These are phyloP conservation scores for Bauhinia variegata DNA, from an alignment of 306 rosid species.

Conservation along the genomic window DNA sequence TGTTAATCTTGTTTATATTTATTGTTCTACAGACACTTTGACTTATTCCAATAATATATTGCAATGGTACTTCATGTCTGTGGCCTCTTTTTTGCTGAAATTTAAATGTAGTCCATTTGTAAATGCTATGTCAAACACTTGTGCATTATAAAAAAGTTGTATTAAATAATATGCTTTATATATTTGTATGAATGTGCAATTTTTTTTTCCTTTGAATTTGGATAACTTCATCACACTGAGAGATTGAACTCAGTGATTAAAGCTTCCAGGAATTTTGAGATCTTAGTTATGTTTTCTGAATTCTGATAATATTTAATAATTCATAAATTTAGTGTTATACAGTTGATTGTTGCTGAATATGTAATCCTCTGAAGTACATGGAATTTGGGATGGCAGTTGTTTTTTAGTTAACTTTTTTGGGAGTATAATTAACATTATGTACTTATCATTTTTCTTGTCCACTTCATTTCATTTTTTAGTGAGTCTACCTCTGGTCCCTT, in stretches of 20 bases:
- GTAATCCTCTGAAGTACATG: too few relatives aligned
- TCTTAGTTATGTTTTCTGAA: neutral
- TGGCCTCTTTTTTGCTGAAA: neutral
- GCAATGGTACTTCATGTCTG: neutral
- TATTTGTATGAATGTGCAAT: neutral
- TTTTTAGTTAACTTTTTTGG: too few relatives aligned
- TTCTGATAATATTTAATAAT: neutral
- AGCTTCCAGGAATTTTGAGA: neutral
- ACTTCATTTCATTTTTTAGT: too few relatives aligned
- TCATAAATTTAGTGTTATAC: neutral
- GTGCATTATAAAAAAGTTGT: neutral
- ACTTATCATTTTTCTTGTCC: too few relatives aligned
- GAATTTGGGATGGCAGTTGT: too few relatives aligned
- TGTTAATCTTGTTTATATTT: slow-evolving; percentile 8
- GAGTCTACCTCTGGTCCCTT: too few relatives aligned
- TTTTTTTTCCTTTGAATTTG: neutral
- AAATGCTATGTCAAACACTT: neutral
- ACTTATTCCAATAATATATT: slow-evolving; percentile 22
- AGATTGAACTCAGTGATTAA: neutral
- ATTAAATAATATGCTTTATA: neutral
- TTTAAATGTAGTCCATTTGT: slow-evolving; percentile 1
- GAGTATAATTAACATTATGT: too few relatives aligned
- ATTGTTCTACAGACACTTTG: slow-evolving; percentile 25
- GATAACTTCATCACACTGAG: too few relatives aligned
- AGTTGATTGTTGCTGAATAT: neutral